Percentiles rank a stretch among this genome's conserved stretches.
phyloP scores from a whole-genome alignment of 345 rosid species.

The Eucalyptus guilfoylei region DNA sequence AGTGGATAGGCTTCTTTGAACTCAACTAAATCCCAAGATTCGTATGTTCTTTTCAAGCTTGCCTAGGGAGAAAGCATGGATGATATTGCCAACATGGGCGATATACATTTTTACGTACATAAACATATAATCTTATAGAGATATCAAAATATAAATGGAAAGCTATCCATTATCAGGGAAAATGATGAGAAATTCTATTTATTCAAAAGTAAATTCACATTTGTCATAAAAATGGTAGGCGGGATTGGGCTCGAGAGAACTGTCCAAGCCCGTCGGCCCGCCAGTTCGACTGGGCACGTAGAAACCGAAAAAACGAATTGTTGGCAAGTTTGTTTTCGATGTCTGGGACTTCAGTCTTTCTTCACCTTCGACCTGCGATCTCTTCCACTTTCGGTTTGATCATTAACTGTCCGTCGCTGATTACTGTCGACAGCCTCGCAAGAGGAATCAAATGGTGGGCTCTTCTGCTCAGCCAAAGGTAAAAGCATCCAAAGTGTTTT shows the following conservation, averaged over 20 bases:
- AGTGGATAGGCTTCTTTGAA: neutral
- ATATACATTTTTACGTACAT: neutral
- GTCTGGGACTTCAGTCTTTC: neutral
- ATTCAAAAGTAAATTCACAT: neutral
- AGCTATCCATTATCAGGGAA: neutral
- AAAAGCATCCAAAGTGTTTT: neutral
- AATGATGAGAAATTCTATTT: neutral
- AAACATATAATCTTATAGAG: neutral
- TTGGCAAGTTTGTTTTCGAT: neutral
- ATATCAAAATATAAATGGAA: neutral
- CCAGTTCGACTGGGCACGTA: neutral
- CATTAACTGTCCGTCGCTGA: neutral
- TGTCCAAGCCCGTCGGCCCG: neutral
- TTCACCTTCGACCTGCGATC: neutral
- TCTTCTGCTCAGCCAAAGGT: neutral
- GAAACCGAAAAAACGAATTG: neutral
- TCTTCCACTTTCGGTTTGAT: neutral
- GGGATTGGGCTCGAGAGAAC: neutral
- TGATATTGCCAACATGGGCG: neutral
- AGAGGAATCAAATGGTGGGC: neutral
- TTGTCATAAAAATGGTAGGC: neutral
- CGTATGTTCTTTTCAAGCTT: neutral
- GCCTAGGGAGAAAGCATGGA: neutral
- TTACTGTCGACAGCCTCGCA: neutral
- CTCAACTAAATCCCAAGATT: rapidly evolving